Evolutionary conservation across 192 early-diverging fungal species (phyloP), one percentile per base, ranked within the genome.

Genomic region (Backusella psychrophila): DNA sequence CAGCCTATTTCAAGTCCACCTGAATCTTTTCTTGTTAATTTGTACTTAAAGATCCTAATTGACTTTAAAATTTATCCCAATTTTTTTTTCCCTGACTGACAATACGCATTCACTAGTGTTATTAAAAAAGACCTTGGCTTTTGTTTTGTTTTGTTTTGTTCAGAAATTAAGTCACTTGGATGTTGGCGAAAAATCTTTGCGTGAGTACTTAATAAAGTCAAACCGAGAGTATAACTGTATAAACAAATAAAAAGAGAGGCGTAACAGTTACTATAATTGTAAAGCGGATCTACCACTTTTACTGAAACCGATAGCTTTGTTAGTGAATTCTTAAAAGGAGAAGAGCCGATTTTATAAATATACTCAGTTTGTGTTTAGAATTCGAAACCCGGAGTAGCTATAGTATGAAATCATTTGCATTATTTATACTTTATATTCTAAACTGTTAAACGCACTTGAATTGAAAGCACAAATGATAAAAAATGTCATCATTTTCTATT

Each of bases 261-360:
- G 23, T 29, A 63, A 26, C 8, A 11, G 3, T 29, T 63, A 29
- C 56, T 1, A 26, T 63, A 63, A 63, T 26, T 63, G 21, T 63
- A 63, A 63, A 26, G 26, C 56, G 56, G 56, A 63, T 63, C 56
- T 63, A 63, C 56, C 4, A 9, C 2, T 4, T 63, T 63, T 63
- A 63, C 9, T 29, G 56, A 63, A 63, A 63, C 56, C 56, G 11
- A 63, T 63, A 29, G 56, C 56, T 63, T 63, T 63, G 26, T 63
- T 63, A 4, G 23, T 29, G 56, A n/a, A n/a, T 29, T 63, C 56
- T 23, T 63, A 63, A 63, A 63, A 26, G 56, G 56, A 63, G 11
- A 63, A 63, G 56, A 63, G 56, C 56, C 56, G 56, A 63, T 63
- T 63, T 63, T 63, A 14, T 63, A 49, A 19, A 49, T 59, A 9